phyloP scores from a whole-genome alignment of 2,329 filamentous ascomycete genomes.

The Cytospora paraplurivora region DNA sequence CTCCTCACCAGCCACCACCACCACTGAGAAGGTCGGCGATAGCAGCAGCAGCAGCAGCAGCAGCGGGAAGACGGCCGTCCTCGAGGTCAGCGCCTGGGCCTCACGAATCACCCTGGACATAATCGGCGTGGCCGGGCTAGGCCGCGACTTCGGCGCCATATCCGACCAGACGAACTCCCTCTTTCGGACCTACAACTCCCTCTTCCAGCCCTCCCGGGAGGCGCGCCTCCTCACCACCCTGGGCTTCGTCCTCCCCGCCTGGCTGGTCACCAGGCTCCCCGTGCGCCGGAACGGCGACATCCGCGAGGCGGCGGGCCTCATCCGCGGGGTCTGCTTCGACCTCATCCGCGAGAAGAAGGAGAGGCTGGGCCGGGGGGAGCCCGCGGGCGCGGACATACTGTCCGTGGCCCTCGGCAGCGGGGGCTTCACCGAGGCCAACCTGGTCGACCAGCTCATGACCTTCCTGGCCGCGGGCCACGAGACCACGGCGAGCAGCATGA shows the following conservation, averaged over 20 bases:
- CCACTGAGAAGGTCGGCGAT: slow-evolving; percentile 30
- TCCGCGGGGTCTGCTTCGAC: slow-evolving; percentile 67
- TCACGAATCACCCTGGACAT: slow-evolving; percentile 74
- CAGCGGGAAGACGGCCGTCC: slow-evolving; percentile 41
- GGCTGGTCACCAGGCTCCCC: slow-evolving; percentile 65
- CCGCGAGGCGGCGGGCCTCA: slow-evolving; percentile 53
- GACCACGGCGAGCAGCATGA: slow-evolving; percentile 74
- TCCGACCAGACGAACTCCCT: slow-evolving; percentile 61
- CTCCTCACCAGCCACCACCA: slow-evolving; percentile 32
- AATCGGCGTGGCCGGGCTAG: slow-evolving; percentile 72
- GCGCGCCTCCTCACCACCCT: slow-evolving; percentile 61
- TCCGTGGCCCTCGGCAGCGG: slow-evolving; percentile 78
- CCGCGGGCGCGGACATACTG: slow-evolving; percentile 70
- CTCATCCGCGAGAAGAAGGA: slow-evolving; percentile 72
- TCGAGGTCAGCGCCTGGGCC: slow-evolving; percentile 65
- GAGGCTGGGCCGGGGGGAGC: slow-evolving; percentile 49
- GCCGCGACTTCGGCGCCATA: slow-evolving; percentile 69
- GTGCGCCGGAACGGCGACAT: slow-evolving; percentile 71
- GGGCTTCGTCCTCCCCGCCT: slow-evolving; percentile 62
- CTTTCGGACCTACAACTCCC: slow-evolving; percentile 55
- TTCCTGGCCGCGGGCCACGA: slow-evolving; percentile 84
- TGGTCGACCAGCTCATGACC: slow-evolving; percentile 90
- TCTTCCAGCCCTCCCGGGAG: slow-evolving; percentile 56
- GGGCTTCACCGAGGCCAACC: slow-evolving; percentile 73
- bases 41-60: too few relatives aligned